Base-by-base conservation (phyloP, 768 basidiomycete species). In the Boletus pseudopeckii region DNA sequence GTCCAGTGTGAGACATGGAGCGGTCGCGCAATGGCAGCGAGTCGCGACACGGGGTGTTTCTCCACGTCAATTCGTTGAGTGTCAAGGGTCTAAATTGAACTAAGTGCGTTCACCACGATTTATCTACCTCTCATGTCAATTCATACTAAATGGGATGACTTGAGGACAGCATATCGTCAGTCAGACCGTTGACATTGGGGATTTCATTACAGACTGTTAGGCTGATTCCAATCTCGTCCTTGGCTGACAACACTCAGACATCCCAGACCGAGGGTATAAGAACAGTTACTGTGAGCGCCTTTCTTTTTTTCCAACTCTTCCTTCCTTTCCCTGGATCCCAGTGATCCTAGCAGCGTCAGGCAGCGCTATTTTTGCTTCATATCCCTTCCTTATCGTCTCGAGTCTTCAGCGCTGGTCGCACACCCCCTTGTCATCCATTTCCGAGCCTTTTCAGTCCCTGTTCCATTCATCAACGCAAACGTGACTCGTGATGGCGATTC, bases 241-340 rank as follows among this genome's bases (percentile, higher is more conserved):
- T 54, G 57, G 61, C 58, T 63, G 61, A 58, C 61, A 55, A 48
- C 32, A 5, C 49, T 13, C 33, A 62, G 58, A 66, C 64, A 61
- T 18, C 6, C 50, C n/a, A 7, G 38, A 15, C 36, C 3, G 4
- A 39, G 36, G 34, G 58, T 68, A 68, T 66, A 68, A 68, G 47
- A 59, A 37, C 41, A 6, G 33, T 40, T 47, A 11, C 45, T 20
- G 50, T 52, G 50, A 52, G 56, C 50, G 39, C 22, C 24, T 39
- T 28, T 60, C 57, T 55, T 60, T 62, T 67, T 71, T 72, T 68
- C 59, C 67, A 67, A 70, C 70, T 66, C 70, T 64, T 66, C 62
- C 69, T 68, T 66, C 71, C 58, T 54, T 56, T 73, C 56, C 58
- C 57, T 65, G 64, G 81, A 75, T 82, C 83, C 83, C 64, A 81